Evolutionary conservation across 1,284 basidiomycete genomes (phyloP).

Genomic region (Agroathelia rolfsii): DNA sequence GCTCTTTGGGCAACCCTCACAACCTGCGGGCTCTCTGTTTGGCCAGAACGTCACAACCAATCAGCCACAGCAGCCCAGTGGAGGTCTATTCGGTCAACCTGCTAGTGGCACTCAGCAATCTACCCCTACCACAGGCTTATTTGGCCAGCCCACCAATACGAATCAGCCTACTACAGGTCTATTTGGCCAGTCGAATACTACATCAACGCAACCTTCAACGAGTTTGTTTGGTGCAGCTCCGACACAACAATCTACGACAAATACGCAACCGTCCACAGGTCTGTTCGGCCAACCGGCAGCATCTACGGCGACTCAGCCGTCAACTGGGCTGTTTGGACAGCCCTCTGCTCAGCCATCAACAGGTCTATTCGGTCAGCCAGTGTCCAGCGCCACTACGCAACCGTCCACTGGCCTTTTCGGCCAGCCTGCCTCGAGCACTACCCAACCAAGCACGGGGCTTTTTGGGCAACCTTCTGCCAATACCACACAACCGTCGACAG

Average conservation of each 20-base stretch:
- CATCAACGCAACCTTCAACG: conserved; percentile 17
- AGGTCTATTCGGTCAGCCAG: conserved; percentile 8
- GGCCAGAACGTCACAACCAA: too few relatives aligned
- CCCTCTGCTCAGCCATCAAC: conserved; percentile 19
- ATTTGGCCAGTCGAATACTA: conserved; percentile 25
- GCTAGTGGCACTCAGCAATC: conserved; percentile 14
- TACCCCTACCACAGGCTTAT: conserved; percentile 16
- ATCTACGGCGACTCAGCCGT: conserved; percentile 10
- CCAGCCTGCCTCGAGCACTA: too few relatives aligned
- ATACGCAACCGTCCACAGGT: conserved; percentile 12
- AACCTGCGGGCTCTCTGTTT: conserved; percentile 13
- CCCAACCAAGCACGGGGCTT: conserved; percentile 1
- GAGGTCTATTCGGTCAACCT: conserved; percentile 11
- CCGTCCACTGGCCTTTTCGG: too few relatives aligned
- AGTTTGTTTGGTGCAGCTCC: conserved; percentile 23
- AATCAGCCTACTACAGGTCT: conserved; percentile 16
- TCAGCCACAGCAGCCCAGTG: conserved; percentile 9
- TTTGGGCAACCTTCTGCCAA: conserved; percentile 7
- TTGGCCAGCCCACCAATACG: too few relatives aligned
- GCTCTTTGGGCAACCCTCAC: conserved; percentile 22
- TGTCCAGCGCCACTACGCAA: conserved; percentile 9
- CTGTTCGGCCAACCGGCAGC: conserved; percentile 11
- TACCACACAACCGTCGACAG: conserved; percentile 10
- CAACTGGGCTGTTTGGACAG: conserved; percentile 28
- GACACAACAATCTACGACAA: conserved; percentile 12